phyloP scores from a whole-genome alignment of 768 basidiomycete genomes.

The Podaxis pistillaris region DNA sequence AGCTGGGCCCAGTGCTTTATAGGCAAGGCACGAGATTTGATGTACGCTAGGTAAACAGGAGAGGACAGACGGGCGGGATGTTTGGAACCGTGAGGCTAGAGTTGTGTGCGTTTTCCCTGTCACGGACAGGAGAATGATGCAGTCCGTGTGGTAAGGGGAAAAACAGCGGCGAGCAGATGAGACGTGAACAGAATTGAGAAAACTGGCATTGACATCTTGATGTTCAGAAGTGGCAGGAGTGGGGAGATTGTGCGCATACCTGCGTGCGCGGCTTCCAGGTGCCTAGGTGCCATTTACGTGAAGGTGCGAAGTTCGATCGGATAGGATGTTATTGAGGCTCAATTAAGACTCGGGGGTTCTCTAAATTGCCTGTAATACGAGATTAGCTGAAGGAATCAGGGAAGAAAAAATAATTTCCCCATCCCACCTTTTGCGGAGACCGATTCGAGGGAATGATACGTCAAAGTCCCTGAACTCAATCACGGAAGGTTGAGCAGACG shows the following conservation, averaged over 20 bases:
- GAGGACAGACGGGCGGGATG: not conserved
- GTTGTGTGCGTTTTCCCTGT: not conserved
- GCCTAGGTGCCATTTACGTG: slow-evolving; percentile 11
- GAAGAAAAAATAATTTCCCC: slow-evolving; percentile 5
- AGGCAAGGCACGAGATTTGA: not conserved
- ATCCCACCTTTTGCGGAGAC: slow-evolving; percentile 21
- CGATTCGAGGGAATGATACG: slow-evolving; percentile 13
- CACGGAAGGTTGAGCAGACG: not conserved
- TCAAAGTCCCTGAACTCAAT: not conserved
- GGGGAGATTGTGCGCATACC: slow-evolving; percentile 12
- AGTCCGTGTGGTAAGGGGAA: slow-evolving; percentile 1
- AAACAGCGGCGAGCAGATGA: not conserved
- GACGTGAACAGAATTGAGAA: not conserved
- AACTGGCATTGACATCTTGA: slow-evolving; percentile 11
- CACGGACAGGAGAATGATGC: not conserved
- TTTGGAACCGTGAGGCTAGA: not conserved
- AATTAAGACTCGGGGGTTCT: slow-evolving; percentile 5
- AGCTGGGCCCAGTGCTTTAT: slow-evolving; percentile 6
- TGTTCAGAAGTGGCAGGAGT: slow-evolving; percentile 6
- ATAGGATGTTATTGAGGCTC: slow-evolving; percentile 10
- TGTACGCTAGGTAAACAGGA: not conserved
- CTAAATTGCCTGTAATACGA: not conserved
- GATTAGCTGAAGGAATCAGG: slow-evolving; percentile 8
- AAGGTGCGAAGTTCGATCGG: slow-evolving; percentile 14
- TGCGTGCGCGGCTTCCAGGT: slow-evolving; percentile 7